These are phyloP conservation scores for Cymbopogon citratus DNA, from an alignment of 176 grass and related monocot genomes.

Conservation along the genomic window DNA sequence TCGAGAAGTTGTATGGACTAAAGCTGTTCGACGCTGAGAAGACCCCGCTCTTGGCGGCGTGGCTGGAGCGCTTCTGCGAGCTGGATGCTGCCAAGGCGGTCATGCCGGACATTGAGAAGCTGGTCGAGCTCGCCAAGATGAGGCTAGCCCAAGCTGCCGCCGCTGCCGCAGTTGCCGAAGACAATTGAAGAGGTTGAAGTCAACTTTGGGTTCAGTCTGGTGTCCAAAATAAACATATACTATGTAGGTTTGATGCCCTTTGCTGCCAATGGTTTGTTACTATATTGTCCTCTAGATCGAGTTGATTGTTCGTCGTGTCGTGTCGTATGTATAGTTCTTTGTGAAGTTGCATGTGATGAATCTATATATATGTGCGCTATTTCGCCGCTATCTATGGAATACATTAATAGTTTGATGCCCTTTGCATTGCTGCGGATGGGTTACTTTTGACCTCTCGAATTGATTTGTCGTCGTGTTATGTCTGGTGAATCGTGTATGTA, in stretches of 20 bases:
- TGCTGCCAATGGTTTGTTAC: no score
- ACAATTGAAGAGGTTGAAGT: neutral
- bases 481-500: no score
- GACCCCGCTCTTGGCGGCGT: slow-evolving; percentile 16
- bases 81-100: slow-evolving; percentile 22
- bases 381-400: no score
- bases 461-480: no score
- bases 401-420: no score
- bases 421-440: no score
- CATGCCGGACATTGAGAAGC: neutral
- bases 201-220: neutral
- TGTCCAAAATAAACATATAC: neutral
- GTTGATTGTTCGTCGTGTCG: no score
- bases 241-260: neutral
- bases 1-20: neutral
- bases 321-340: no score
- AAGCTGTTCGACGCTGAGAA: neutral
- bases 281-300: no score
- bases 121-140: slow-evolving; percentile 25
- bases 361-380: no score
- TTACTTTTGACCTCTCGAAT: no score
- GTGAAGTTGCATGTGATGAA: no score
- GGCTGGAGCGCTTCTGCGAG: slow-evolving; percentile 19
- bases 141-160: neutral
- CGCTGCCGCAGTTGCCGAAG: neutral